Conservation (phyloP, 2,329 filamentous ascomycete genomes). For the Microdochium paspali region DNA sequence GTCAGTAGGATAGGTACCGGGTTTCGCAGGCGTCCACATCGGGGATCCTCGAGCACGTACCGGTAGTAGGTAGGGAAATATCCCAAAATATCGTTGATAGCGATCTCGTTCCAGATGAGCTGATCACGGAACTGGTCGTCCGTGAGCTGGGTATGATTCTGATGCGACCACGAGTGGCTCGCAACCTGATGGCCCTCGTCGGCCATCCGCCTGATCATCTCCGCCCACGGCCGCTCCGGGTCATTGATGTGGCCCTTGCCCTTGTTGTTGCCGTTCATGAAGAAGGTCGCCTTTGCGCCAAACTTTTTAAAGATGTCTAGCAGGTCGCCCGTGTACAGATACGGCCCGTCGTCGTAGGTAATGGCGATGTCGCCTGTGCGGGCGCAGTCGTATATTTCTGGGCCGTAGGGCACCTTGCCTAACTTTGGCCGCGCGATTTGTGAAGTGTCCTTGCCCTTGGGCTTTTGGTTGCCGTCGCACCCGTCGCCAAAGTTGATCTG, state of each 20-base stretch:
- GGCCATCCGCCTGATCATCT: slow-evolving; percentile 17
- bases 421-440: slow-evolving; percentile 31
- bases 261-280: slow-evolving; percentile 45
- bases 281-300: slow-evolving; percentile 53
- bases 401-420: slow-evolving; percentile 37
- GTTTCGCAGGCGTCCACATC: neutral
- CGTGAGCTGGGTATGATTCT: slow-evolving; percentile 20
- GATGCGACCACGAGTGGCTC: slow-evolving; percentile 22
- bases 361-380: slow-evolving; percentile 47
- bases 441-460: slow-evolving; percentile 33
- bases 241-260: slow-evolving; percentile 41
- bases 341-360: slow-evolving; percentile 56
- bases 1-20: no score
- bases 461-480: slow-evolving; percentile 36
- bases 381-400: slow-evolving; percentile 37
- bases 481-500: slow-evolving; percentile 31
- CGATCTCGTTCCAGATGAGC: slow-evolving; percentile 23
- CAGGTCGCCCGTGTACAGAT: slow-evolving; percentile 47
- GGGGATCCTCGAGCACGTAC: slow-evolving; percentile 7
- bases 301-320: slow-evolving; percentile 45
- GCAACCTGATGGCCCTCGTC: slow-evolving; percentile 22
- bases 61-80: slow-evolving; percentile 23
- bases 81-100: slow-evolving; percentile 21
- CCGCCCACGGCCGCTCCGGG: slow-evolving; percentile 1
- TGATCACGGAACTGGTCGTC: slow-evolving; percentile 18